Conservation (phyloP, 2,329 filamentous ascomycete species). For the Lachnellula cervina region DNA sequence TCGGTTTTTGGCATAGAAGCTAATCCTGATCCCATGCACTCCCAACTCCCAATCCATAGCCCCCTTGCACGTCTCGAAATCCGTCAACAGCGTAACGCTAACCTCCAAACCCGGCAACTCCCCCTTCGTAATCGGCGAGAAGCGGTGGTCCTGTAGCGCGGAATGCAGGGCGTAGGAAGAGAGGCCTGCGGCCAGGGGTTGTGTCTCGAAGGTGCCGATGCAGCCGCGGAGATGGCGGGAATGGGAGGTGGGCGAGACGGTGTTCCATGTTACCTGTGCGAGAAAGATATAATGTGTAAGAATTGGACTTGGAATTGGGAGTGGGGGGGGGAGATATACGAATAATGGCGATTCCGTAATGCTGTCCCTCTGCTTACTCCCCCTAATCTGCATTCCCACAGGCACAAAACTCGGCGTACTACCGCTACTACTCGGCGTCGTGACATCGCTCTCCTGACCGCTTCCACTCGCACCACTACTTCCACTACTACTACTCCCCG, state of each 20-base stretch:
- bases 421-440: conserved; percentile 42
- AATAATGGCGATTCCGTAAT: conserved; percentile 69
- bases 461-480: not conserved
- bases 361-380: conserved; percentile 19
- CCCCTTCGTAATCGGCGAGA: conserved; percentile 47
- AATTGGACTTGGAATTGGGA: not conserved
- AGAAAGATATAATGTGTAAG: not conserved
- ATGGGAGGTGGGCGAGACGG: conserved; percentile 42
- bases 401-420: conserved; percentile 34
- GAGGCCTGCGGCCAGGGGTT: conserved; percentile 68
- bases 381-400: conserved; percentile 17
- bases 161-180: conserved; percentile 79
- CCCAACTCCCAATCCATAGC: conserved; percentile 84
- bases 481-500: conserved; percentile 3
- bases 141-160: conserved; percentile 59
- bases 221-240: conserved; percentile 69
- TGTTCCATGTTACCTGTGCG: conserved; percentile 62
- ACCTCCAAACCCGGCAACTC: conserved; percentile 58
- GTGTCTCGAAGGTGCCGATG: conserved; percentile 87
- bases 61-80: conserved; percentile 72
- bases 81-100: conserved; percentile 74
- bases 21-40: conserved; percentile 79
- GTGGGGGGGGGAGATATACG: conserved; percentile 40
- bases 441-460: conserved; percentile 28
- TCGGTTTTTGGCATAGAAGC: conserved; percentile 68